Conservation (phyloP, 2,329 filamentous ascomycete species). For the Stagonosporopsis rhizophila region DNA sequence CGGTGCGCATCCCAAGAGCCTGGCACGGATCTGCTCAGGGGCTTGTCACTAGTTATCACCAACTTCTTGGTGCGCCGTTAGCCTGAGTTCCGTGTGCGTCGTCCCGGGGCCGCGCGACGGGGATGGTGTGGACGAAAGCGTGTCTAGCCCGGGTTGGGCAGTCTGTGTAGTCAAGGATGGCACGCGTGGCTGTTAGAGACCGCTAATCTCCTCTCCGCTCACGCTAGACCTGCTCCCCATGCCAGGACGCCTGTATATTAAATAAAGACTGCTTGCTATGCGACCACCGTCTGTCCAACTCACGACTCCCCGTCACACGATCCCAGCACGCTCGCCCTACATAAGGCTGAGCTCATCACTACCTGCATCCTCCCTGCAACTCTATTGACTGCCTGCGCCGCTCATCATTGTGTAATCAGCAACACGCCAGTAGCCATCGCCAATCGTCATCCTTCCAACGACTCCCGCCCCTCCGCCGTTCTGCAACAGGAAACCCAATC, state of each 20-base stretch:
- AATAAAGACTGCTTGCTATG: constrained; percentile 33
- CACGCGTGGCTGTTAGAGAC: constrained; percentile 19
- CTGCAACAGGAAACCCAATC: constrained; percentile 13
- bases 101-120: constrained; percentile 44
- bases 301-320: constrained; percentile 22
- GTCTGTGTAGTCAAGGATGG: constrained; percentile 14
- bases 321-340: constrained; percentile 19
- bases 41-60: constrained; percentile 27
- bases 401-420: constrained; percentile 26
- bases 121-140: constrained; percentile 27
- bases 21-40: constrained; percentile 43
- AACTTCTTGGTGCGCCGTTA: constrained; percentile 36
- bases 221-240: constrained; percentile 32
- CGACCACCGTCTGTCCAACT: constrained; percentile 19
- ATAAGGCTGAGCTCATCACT: constrained; percentile 39
- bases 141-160: constrained; percentile 28
- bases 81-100: constrained; percentile 39
- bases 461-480: constrained; percentile 24
- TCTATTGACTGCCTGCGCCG: constrained; percentile 5
- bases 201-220: constrained; percentile 30
- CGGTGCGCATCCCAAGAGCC: constrained; percentile 27
- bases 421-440: constrained; percentile 24
- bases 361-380: constrained; percentile 15
- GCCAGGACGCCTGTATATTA: constrained; percentile 32
- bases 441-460: constrained; percentile 29